Evolutionary conservation across 1,284 basidiomycete species (phyloP).

Genomic region (Ganoderma sinense): DNA sequence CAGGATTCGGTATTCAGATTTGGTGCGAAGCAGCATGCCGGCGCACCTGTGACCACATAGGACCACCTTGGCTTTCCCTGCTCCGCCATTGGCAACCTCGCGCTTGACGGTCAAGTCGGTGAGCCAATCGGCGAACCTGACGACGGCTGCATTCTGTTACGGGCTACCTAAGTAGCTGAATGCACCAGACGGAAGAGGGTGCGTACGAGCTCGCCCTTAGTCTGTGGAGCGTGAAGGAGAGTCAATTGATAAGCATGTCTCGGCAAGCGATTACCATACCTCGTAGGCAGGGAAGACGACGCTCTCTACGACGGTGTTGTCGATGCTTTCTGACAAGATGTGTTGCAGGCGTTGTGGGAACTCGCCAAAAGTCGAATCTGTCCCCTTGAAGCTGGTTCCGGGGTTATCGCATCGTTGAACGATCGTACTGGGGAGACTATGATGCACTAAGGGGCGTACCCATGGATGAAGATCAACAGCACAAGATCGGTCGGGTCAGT

Average conservation of each 20-base stretch:
- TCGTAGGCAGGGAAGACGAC: constrained; percentile 92
- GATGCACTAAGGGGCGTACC: constrained; percentile 19
- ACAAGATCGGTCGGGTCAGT: constrained; percentile 48
- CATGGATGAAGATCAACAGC: constrained; percentile 62
- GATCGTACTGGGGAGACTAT: constrained; percentile 3
- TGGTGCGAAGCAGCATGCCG: background rate
- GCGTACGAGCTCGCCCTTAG: constrained; percentile 87
- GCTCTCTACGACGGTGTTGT: constrained; percentile 68
- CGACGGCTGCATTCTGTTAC: constrained; percentile 77
- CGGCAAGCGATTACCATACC: constrained; percentile 49
- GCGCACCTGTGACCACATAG: constrained; percentile 89
- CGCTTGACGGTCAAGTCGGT: constrained; percentile 80
- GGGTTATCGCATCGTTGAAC: background rate
- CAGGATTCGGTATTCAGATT: background rate
- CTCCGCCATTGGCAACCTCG: constrained; percentile 79
- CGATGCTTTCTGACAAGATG: constrained; percentile 68
- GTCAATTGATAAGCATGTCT: constrained; percentile 18
- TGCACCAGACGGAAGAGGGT: background rate
- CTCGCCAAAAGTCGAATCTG: constrained; percentile 77
- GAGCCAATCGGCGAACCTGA: constrained; percentile 90
- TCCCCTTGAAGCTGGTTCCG: constrained; percentile 72
- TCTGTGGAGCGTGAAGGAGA: constrained; percentile 48
- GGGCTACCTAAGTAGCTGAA: constrained; percentile 7
- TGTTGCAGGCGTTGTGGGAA: constrained; percentile 84
- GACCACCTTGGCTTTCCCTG: constrained; percentile 83